Evolutionary conservation across 345 rosid species (phyloP), one percentile per base, ranked within the genome.

Genomic region (Lepidium sativum): DNA sequence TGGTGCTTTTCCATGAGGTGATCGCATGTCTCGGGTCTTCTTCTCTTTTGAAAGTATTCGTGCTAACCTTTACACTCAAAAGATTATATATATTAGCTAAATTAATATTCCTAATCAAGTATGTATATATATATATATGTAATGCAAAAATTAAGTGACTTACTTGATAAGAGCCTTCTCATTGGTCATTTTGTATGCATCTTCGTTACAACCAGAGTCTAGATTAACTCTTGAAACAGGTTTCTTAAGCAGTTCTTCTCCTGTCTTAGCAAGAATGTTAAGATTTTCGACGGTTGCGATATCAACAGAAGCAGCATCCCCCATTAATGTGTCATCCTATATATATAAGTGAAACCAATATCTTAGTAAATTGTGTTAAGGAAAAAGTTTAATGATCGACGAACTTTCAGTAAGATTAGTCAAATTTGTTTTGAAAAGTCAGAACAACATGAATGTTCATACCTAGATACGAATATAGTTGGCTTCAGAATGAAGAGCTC

Each of bases 241-340:
- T 67, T 85, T 80, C 70, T 76, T 83, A 31, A 82, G 61, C 41
- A 85, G 59, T 9, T 74, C 58, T 23, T 81, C 78, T 31, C 86
- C 91, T 8, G 73, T 75, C 69, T 71, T 79, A 9, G 67, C 77
- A 0, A 87, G 72, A 39, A 58, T 51, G 17, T 80, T 63, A 37
- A 86, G 58, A 69, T 85, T 83, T 8, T 77, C 78, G 12, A 68
- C 40, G 0, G 86, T 84, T 2, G 91, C 79, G 18, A 82, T 32
- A 54, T 87, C 95, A 35, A 79, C 79, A 0, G 83, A 78, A 8
- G 82, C 65, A 23, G 69, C 70, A 6, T 60, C 52, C 14, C 83
- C 82, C 1, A 3, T 53, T n/a, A 85, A 48, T 3, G 77, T 73
- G 29, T 85, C 87, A 55, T 80, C 82, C 85, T 20, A 2, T 84